These are phyloP conservation scores for Fusarium incarnatum DNA, from an alignment of 2,329 filamentous ascomycete species.

Conservation along the genomic window DNA sequence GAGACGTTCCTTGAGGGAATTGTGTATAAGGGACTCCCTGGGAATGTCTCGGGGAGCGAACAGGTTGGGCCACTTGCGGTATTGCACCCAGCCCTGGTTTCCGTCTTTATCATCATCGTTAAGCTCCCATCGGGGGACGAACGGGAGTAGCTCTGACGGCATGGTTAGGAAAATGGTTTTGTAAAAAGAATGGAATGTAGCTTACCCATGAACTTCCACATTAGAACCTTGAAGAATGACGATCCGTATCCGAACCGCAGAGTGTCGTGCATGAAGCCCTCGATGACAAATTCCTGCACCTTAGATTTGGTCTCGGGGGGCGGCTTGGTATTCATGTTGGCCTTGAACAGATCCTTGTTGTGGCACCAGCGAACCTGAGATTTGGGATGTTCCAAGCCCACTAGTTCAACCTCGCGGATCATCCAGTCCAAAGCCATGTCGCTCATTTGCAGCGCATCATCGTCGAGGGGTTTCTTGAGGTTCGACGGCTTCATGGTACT, in stretches of 20 bases:
- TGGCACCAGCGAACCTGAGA: slow-evolving; percentile 52
- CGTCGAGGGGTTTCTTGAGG: slow-evolving; percentile 31
- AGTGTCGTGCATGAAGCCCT: slow-evolving; percentile 53
- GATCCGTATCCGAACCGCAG: slow-evolving; percentile 52
- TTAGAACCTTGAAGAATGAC: slow-evolving; percentile 52
- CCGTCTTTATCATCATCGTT: not conserved
- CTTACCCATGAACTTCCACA: slow-evolving; percentile 59
- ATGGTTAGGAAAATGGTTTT: not conserved
- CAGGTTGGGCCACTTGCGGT: not conserved
- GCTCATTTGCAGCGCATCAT: slow-evolving; percentile 57
- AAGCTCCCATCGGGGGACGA: slow-evolving; percentile 2
- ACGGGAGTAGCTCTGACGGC: not conserved
- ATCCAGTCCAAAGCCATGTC: slow-evolving; percentile 65
- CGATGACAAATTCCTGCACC: not conserved
- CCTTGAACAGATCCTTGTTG: slow-evolving; percentile 46
- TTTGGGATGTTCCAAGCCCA: slow-evolving; percentile 46
- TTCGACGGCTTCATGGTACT: slow-evolving; percentile 45
- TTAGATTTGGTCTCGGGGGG: no score
- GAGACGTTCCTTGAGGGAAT: not conserved
- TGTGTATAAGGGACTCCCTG: not conserved
- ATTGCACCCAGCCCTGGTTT: not conserved
- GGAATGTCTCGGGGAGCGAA: not conserved
- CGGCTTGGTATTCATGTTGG: slow-evolving; percentile 46
- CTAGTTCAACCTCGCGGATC: slow-evolving; percentile 59
- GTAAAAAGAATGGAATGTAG: rapidly evolving